Evolutionary conservation across 2,329 filamentous ascomycete species (phyloP), one percentile per base, ranked within the genome.

Genomic region (Aureobasidium melanogenum): DNA sequence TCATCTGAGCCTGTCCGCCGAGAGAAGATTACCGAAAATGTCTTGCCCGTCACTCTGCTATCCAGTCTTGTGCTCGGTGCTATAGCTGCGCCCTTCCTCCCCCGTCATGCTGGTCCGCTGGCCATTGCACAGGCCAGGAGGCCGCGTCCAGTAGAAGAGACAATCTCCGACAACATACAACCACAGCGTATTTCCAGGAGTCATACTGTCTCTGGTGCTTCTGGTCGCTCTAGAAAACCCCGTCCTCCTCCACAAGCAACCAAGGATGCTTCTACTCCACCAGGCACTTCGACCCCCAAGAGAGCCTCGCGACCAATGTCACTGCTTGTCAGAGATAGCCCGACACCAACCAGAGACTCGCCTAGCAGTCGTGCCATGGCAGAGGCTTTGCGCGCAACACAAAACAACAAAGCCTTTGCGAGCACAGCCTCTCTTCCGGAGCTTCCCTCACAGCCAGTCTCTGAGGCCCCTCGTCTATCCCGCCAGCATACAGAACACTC

Each of bases 71-170:
- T 93, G 39, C 79, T 93, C 59, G 89, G 88, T 57, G 88, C 87
- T 68, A 79, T 92, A 57, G 90, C 86, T 14, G 80, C 89, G 36
- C 90, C 89, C 14, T 81, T 88, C 66, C 80, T 94, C 19, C 87
- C 89, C n/a, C 82, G 80, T 71, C 89, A 88, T 82, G 89, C 88
- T 34, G 89, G 89, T 0, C 89, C 89, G 17, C 79, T 94, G 60
- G 90, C 89, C 48, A 85, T 94, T 68, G 88, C 89, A 19, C 89
- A 94, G 75, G 88, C 89, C 48, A 82, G 89, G 63, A 90, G 89
- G 72, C 88, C 88, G 19, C 82, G 88, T 65, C 82, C 82, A 5
- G 75, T 81, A 9, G 80, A 83, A 65, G 82, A 87, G 67, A 80
- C 81, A 46, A 82, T 86, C 68, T 81, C 82, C 50, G 86, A 89